A percentile compares a stretch with the other conserved stretches of the same genome.
Evolutionary conservation across 2,329 filamentous ascomycete genomes (phyloP).

Genomic region (Fragosphaeria purpurea): DNA sequence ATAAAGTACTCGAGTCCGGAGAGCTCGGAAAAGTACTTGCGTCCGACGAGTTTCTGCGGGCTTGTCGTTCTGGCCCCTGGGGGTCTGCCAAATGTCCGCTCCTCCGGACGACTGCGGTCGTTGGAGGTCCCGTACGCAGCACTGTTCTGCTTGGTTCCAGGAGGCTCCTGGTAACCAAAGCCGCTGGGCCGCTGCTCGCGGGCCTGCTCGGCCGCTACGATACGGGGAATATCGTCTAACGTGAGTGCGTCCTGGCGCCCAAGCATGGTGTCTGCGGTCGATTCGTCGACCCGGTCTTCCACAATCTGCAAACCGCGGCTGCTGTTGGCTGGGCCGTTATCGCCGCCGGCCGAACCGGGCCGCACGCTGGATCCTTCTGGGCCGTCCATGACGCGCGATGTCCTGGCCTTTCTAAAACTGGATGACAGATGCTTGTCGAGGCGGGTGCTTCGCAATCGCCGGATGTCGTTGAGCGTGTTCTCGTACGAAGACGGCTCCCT

Average conservation of each 20-base stretch:
- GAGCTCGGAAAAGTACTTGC: conserved; percentile 91
- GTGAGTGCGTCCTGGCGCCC: conserved; percentile 86
- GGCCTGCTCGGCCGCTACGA: conserved; percentile 91
- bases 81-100: conserved; percentile 16
- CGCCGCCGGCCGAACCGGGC: conserved; percentile 64
- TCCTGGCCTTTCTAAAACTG: conserved; percentile 80
- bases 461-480: conserved; percentile 91
- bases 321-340: conserved; percentile 40
- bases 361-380: conserved; percentile 59
- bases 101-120: not conserved
- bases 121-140: not conserved
- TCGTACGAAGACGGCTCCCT: conserved; percentile 71
- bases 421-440: conserved; percentile 92
- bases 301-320: conserved; percentile 57
- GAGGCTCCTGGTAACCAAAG: conserved; percentile 35
- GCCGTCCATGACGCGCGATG: conserved; percentile 86
- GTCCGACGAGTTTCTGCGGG: conserved; percentile 31
- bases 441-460: conserved; percentile 80
- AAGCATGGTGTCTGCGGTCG: conserved; percentile 71
- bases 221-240: conserved; percentile 89
- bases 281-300: conserved; percentile 64
- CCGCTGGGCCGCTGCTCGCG: conserved; percentile 79
- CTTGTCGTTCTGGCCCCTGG: not conserved
- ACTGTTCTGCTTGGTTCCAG: no score
- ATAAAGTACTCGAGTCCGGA: conserved; percentile 97